Base-by-base conservation (phyloP, 768 basidiomycete species). In the Asterophora lycoperdoides region DNA sequence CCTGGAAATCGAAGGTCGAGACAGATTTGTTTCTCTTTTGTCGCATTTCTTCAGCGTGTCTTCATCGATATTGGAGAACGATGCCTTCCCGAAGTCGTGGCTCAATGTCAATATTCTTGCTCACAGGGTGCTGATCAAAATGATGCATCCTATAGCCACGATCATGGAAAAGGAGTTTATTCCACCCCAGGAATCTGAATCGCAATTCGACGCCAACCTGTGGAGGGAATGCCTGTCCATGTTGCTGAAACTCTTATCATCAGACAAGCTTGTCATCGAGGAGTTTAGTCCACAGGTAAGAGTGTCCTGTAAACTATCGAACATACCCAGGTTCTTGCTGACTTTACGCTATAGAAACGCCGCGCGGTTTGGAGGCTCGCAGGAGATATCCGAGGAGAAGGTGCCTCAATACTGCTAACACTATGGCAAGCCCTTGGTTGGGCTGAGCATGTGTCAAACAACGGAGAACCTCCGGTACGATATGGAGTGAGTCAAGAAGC, bases 291-390 rank as follows among this genome's bases (percentile, higher is more conserved):
- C 93, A 1, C 95, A 95, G 79, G 91, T 88, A 50, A 32, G 70
- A 53, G 17, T 43, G 42, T 30, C 30, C 32, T 49, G 13, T 20
- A 41, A n/a, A 44, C 47, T 8, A 26, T 23, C 47, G 51, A 20
- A n/a, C 8, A 8, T 40, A 40, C 28, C 29, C 15, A 47, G 48
- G 18, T 34, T 26, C 10, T 37, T 30, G 39, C 39, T 40, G 32
- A 45, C 23, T 53, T 13, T 50, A 57, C 15, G 54, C 28, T 34
- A 43, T 44, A 96, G 90, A 92, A 92, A 83, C 88, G 93, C 35
- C 83, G 94, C 36, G 89, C 94, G 3, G 89, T 94, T 8, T 97
- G 94, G 94, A 81, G 91, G 32, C 79, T 97, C n/a, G 92, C 89
- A 5, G 93, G 93, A 20, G 95, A 98, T 68, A 83, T 97, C 59